Percentiles rank a stretch among this genome's conserved stretches.
phyloP scores from a whole-genome alignment of 2,329 filamentous ascomycete species.

The Aspergillus ustus region DNA sequence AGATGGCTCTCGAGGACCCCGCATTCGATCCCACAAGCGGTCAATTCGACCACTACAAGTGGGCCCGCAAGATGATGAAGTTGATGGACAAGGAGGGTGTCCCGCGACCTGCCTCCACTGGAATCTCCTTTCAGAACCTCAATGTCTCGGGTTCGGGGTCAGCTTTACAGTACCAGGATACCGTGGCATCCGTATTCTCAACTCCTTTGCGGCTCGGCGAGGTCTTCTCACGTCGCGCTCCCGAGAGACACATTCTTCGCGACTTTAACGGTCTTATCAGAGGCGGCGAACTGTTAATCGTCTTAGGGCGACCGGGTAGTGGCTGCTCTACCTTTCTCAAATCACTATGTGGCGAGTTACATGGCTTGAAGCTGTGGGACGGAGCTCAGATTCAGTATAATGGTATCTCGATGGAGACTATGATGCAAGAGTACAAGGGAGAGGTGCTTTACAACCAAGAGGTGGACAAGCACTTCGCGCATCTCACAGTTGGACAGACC shows the following conservation, averaged over 20 bases:
- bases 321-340: conserved; percentile 82
- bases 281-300: conserved; percentile 52
- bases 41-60: conserved; percentile 60
- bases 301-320: conserved; percentile 46
- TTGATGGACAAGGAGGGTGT: conserved; percentile 61
- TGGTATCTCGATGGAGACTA: conserved; percentile 65
- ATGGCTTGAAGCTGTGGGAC: conserved; percentile 74
- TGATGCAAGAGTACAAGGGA: conserved; percentile 64
- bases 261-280: conserved; percentile 59
- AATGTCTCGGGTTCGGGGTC: conserved; percentile 69
- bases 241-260: conserved; percentile 59
- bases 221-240: conserved; percentile 53
- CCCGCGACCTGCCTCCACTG: conserved; percentile 56
- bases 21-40: conserved; percentile 57
- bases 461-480: conserved; percentile 58
- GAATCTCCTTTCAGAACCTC: conserved; percentile 68
- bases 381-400: conserved; percentile 81
- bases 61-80: conserved; percentile 54
- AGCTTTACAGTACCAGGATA: conserved; percentile 71
- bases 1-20: conserved; percentile 51
- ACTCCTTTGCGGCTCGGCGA: conserved; percentile 64
- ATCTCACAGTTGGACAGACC: conserved; percentile 62
- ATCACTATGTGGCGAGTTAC: conserved; percentile 78
- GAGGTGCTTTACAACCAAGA: conserved; percentile 48
- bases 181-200: conserved; percentile 63